Evolutionary conservation across 441 rosid species (phyloP).

Genomic region (Geranium incanum): DNA sequence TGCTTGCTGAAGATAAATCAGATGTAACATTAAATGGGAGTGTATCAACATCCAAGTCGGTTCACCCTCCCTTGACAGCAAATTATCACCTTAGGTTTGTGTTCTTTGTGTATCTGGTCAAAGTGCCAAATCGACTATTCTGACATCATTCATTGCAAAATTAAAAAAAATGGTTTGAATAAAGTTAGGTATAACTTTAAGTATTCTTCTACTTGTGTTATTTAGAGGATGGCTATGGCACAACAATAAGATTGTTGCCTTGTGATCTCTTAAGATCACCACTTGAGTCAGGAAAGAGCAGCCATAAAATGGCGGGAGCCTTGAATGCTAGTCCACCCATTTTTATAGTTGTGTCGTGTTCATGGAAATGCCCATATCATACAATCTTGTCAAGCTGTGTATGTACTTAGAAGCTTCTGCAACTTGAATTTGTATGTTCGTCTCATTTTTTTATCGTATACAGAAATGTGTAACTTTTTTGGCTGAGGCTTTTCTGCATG

Average conservation of each 20-base stretch:
- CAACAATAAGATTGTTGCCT: too few relatives aligned
- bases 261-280: too few relatives aligned
- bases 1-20: conserved; percentile 22
- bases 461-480: too few relatives aligned
- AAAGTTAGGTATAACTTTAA: neutral
- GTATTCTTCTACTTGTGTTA: neutral
- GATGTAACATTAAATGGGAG: conserved; percentile 32
- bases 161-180: neutral
- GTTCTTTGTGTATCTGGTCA: conserved; percentile 13
- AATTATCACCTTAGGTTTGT: conserved; percentile 40
- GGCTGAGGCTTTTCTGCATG: neutral
- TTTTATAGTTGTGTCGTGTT: too few relatives aligned
- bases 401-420: too few relatives aligned
- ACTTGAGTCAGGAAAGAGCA: too few relatives aligned
- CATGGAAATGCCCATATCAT: too few relatives aligned
- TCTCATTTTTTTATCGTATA: too few relatives aligned
- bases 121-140: conserved; percentile 15
- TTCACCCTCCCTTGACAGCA: conserved; percentile 24
- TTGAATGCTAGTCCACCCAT: too few relatives aligned
- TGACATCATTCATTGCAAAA: conserved; percentile 12
- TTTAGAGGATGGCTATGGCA: neutral
- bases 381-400: too few relatives aligned
- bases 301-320: too few relatives aligned
- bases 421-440: too few relatives aligned
- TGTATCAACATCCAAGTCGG: conserved; percentile 29